phyloP scores from a whole-genome alignment of 371 early-diverging fungal species.

The Chytridium lagenaria region DNA sequence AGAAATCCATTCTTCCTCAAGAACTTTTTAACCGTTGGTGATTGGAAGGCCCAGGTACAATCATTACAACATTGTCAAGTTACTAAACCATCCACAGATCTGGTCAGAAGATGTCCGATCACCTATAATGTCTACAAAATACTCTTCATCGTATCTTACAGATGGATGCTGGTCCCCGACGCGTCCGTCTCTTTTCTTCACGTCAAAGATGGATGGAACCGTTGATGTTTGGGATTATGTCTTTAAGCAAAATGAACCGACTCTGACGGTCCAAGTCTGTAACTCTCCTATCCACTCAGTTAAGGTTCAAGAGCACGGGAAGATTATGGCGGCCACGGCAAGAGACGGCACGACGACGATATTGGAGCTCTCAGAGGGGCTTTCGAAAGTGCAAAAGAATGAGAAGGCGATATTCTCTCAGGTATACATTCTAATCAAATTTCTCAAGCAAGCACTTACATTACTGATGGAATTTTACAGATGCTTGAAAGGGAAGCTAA shows the following conservation, averaged over 20 bases:
- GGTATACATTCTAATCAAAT: constrained; percentile 34
- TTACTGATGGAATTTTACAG: too few relatives aligned
- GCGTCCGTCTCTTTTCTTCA: constrained; percentile 63
- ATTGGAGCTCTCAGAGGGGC: constrained; percentile 56
- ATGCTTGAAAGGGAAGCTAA: constrained; percentile 68
- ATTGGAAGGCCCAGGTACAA: constrained; percentile 60
- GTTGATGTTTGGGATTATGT: constrained; percentile 64
- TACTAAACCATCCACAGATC: constrained; percentile 41
- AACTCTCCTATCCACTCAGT: constrained; percentile 58
- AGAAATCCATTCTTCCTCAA: constrained; percentile 66
- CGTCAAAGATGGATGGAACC: constrained; percentile 59
- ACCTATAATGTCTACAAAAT: constrained; percentile 59
- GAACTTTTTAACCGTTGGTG: constrained; percentile 64
- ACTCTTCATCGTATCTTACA: constrained; percentile 55
- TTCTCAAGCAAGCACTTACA: neutral
- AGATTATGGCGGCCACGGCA: constrained; percentile 54
- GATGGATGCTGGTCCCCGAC: constrained; percentile 65
- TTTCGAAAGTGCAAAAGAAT: constrained; percentile 51
- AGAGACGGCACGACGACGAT: constrained; percentile 60
- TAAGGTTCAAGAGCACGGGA: constrained; percentile 62
- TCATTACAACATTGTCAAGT: neutral
- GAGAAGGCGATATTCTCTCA: constrained; percentile 60
- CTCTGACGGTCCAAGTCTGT: constrained; percentile 59
- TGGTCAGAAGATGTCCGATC: constrained; percentile 63
- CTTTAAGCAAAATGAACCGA: constrained; percentile 64